Percentiles rank a stretch among this genome's conserved stretches.
Conservation (phyloP, 2,329 filamentous ascomycete species). For the Trichophyton benhamiae region DNA sequence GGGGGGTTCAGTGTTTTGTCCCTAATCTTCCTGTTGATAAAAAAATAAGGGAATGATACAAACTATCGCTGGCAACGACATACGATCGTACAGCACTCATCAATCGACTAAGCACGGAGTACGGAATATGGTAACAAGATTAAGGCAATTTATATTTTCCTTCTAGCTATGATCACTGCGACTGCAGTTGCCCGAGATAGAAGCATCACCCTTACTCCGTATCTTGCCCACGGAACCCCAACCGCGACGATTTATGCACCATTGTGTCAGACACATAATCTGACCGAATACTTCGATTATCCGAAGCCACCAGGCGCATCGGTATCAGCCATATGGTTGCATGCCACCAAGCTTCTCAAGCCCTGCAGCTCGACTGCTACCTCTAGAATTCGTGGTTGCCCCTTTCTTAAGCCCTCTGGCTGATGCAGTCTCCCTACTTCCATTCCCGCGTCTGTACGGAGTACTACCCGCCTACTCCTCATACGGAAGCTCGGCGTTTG, state of each 20-base stretch:
- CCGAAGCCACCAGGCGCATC: background rate
- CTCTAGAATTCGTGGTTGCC: too few species aligned
- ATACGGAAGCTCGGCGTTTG: background rate
- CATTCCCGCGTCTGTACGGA: background rate
- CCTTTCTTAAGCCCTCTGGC: background rate
- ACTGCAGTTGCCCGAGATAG: background rate
- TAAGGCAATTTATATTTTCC: background rate
- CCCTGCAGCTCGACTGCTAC: background rate
- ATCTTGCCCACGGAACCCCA: background rate
- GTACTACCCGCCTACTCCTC: background rate
- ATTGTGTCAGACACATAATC: conserved; percentile 3
- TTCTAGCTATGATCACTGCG: background rate
- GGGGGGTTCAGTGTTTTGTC: too few species aligned
- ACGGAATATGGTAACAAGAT: background rate
- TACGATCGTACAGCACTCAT: too few species aligned
- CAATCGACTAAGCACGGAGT: too few species aligned
- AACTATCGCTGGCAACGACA: too few species aligned
- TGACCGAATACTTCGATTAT: conserved; percentile 3
- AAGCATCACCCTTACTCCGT: background rate
- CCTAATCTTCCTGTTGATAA: too few species aligned
- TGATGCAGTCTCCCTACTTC: background rate
- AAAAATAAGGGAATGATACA: too few species aligned
- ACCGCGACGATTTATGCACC: background rate
- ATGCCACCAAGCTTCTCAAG: background rate
- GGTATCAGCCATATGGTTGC: background rate